phyloP scores from a whole-genome alignment of 2,329 filamentous ascomycete genomes.

The Teratosphaeria viscida region DNA sequence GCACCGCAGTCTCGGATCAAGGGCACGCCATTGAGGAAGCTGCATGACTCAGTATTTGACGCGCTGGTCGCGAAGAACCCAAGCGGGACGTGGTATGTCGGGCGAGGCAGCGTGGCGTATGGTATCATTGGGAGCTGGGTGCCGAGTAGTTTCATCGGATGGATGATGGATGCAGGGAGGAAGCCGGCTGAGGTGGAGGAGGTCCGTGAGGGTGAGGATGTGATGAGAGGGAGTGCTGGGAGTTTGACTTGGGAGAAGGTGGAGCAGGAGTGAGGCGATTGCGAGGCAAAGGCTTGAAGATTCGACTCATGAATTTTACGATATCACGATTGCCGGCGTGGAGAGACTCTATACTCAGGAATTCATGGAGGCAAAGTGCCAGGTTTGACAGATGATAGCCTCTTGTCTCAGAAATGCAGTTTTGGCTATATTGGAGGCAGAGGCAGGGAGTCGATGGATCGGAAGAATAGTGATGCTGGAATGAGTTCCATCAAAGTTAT shows the following conservation, averaged over 20 bases:
- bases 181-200: conserved; percentile 11
- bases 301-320: background rate
- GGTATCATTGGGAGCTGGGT: conserved; percentile 74
- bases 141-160: conserved; percentile 67
- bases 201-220: conserved; percentile 19
- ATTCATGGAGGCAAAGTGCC: too few relatives aligned
- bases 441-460: too few relatives aligned
- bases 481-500: too few relatives aligned
- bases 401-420: too few relatives aligned
- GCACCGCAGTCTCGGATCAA: conserved; percentile 24
- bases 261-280: conserved; percentile 19
- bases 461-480: too few relatives aligned
- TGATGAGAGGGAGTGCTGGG: conserved; percentile 28
- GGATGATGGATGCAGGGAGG: conserved; percentile 71
- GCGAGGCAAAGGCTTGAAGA: background rate
- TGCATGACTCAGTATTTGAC: conserved; percentile 86
- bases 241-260: conserved; percentile 40
- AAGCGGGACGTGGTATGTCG: conserved; percentile 61
- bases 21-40: conserved; percentile 57
- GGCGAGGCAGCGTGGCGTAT: conserved; percentile 74
- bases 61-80: conserved; percentile 59
- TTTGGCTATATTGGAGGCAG: too few relatives aligned
- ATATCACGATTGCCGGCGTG: background rate
- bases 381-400: too few relatives aligned
- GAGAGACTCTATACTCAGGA: background rate